Base-by-base conservation (phyloP, 164 flowering plant species). In the Dillenia turbinata region DNA sequence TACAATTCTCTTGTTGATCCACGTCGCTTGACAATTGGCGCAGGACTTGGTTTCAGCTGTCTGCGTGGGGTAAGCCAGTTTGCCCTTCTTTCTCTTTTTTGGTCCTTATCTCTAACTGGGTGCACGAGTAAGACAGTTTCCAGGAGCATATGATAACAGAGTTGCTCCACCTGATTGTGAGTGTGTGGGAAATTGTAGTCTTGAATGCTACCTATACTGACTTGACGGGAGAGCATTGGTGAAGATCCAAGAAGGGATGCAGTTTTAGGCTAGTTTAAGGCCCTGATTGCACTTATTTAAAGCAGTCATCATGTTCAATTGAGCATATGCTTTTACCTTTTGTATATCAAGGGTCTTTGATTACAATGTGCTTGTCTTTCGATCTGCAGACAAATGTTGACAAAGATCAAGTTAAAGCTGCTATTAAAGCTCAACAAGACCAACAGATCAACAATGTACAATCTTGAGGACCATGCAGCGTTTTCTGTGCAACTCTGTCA, bases 1-100 rank as follows among this genome's bases (percentile, higher is more conserved):
- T 95, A 95, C 75, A 95, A 95, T 61, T 90, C 99, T 12, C 97
- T 95, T 71, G 97, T 92, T 59, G 96, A 95, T 75, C 99, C 99
- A 7, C 95, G 91, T 11, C 83, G 99, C 22, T 62, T 75, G 63
- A 71, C 87, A 46, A 73, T 92, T 74, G 99, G 99, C 61, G 98
- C 97, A 57, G 99, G 99, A 45, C 98, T 95, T 74, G 99, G 99
- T 48, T 92, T 88, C 66, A 87, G 97, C 72, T 74, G 75, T 78
- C 97, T 95, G 62, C 87, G 75, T 47, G 99, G 99, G 81, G 98
- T 95, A 65, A 67, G 91, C 73, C 12, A 5, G 16, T 54, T 19
- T 49, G 12, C 6, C 33, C 14, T 53, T 49, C 17, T 56, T 46
- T 44, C 44, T 65, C 8, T 26, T 11, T 44, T 47, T 16, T 44